Evolutionary conservation across 306 rosid species (phyloP).

Genomic region (Lupinus albus): DNA sequence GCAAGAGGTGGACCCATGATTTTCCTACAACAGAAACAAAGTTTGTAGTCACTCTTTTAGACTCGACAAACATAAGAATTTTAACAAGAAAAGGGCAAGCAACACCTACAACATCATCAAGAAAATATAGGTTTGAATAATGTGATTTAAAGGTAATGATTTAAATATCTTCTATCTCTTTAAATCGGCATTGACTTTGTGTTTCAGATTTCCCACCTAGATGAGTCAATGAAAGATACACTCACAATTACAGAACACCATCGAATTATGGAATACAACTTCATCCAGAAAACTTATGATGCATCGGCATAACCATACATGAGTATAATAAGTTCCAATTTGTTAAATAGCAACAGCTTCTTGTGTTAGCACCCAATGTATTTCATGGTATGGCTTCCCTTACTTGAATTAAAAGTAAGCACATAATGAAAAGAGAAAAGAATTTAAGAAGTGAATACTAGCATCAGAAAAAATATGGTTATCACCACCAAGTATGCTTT

Average conservation of each 20-base stretch:
- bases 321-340: background rate
- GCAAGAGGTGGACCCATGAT: constrained; percentile 81
- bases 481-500: constrained; percentile 61
- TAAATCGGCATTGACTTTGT: background rate
- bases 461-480: constrained; percentile 53
- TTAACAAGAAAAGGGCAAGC: constrained; percentile 5
- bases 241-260: background rate
- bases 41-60: constrained; percentile 24
- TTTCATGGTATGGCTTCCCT: constrained; percentile 26
- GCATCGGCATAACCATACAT: constrained; percentile 24
- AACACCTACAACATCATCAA: background rate
- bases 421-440: constrained; percentile 28
- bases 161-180: constrained; percentile 26
- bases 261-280: constrained; percentile 1
- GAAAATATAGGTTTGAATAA: background rate
- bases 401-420: constrained; percentile 8
- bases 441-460: constrained; percentile 43
- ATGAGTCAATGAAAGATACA: background rate
- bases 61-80: constrained; percentile 11
- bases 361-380: constrained; percentile 13
- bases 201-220: background rate
- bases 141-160: constrained; percentile 16
- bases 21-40: constrained; percentile 58
- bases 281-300: constrained; percentile 14
- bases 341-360: constrained; percentile 17